Evolutionary conservation across 371 early-diverging fungal genomes (phyloP).

Genomic region (Mortierella sp.): DNA sequence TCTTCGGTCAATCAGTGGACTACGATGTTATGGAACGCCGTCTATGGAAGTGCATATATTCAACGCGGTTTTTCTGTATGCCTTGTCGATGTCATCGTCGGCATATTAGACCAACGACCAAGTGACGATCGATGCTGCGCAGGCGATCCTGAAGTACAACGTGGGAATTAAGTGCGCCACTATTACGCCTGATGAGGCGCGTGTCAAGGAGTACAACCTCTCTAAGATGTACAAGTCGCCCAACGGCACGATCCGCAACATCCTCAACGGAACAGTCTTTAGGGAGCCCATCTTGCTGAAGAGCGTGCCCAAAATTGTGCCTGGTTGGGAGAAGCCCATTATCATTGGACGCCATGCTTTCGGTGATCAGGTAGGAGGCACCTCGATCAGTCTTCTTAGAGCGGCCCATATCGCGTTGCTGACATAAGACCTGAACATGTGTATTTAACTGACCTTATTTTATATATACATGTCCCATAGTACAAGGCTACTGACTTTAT

Average conservation of each 20-base stretch:
- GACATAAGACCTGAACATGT: no score
- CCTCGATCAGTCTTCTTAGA: no score
- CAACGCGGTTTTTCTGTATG: no score
- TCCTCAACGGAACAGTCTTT: conserved; percentile 97
- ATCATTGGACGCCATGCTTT: conserved; percentile 96
- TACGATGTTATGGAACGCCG: no score
- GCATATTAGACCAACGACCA: conserved; percentile 90
- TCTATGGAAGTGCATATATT: no score
- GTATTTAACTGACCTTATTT: not conserved
- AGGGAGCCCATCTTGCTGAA: conserved; percentile 95
- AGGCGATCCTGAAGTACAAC: conserved; percentile 96
- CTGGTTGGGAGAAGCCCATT: conserved; percentile 96
- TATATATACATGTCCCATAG: conserved; percentile 52
- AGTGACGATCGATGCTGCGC: conserved; percentile 96
- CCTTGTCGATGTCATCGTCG: no score
- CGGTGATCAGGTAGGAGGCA: conserved; percentile 89
- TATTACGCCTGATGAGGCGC: conserved; percentile 97
- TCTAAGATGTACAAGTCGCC: conserved; percentile 98
- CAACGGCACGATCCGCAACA: conserved; percentile 98
- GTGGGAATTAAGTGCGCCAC: conserved; percentile 99
- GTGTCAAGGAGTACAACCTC: conserved; percentile 96
- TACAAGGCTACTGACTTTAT: conserved; percentile 96
- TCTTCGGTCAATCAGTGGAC: no score
- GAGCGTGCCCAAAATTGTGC: conserved; percentile 91
- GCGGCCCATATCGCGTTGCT: no score